phyloP scores from a whole-genome alignment of 1,139 yeast species.

The Scheffersomyces insectosa region DNA sequence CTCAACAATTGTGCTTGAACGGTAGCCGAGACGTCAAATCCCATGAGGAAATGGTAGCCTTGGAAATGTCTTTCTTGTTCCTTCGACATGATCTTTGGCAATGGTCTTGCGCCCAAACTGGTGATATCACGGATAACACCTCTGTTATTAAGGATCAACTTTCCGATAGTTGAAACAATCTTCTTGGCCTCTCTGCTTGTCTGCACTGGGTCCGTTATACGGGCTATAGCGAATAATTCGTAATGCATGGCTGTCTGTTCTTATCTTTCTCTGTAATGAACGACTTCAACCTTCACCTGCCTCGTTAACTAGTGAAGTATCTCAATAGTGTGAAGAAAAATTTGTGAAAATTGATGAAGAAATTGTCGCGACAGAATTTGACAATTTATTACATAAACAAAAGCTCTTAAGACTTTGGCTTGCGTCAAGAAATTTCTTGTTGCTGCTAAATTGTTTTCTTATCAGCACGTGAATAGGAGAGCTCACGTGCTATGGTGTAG shows the following conservation, averaged over 20 bases:
- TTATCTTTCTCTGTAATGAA: background rate
- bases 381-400: no score
- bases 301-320: background rate
- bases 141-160: conserved; percentile 79
- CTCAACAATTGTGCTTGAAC: conserved; percentile 85
- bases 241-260: conserved; percentile 64
- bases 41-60: conserved; percentile 83
- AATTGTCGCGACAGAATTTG: no score
- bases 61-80: conserved; percentile 89
- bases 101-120: conserved; percentile 73
- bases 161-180: conserved; percentile 80
- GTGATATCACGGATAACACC: conserved; percentile 86
- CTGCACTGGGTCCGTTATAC: conserved; percentile 60
- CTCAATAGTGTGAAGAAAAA: background rate
- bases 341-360: no score
- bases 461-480: conserved; percentile 6
- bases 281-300: background rate
- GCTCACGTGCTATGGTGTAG: background rate
- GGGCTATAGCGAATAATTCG: conserved; percentile 87
- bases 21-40: conserved; percentile 81
- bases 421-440: no score
- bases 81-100: conserved; percentile 80
- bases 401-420: no score
- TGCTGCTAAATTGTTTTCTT: background rate
- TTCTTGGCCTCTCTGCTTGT: conserved; percentile 66